Conservation (phyloP, 441 rosid species). For the Populus hybrid region DNA sequence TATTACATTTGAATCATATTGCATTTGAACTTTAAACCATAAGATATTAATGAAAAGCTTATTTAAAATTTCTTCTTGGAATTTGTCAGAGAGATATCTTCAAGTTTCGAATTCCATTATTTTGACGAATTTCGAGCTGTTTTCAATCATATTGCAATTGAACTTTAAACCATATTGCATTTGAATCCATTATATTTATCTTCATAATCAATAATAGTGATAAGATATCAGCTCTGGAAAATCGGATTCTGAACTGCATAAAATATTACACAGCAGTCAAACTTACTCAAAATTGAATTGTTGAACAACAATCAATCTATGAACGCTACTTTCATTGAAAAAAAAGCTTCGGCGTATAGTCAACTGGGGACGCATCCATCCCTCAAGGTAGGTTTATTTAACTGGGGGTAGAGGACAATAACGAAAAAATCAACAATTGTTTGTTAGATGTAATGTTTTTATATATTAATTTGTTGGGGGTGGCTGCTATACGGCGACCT, state of each 20-base stretch:
- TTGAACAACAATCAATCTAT: background rate
- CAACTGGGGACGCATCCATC: background rate
- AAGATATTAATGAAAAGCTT: no score
- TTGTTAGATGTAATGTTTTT: no score
- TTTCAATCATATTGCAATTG: no score
- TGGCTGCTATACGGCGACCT: no score
- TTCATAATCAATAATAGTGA: background rate
- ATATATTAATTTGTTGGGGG: no score
- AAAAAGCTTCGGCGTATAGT: background rate
- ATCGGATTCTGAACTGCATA: background rate
- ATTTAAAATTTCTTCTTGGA: no score
- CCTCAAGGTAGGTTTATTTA: background rate
- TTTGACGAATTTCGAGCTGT: no score
- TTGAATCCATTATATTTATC: background rate
- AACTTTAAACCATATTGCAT: background rate
- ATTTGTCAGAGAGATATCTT: no score
- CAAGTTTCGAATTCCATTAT: no score
- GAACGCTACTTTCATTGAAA: background rate
- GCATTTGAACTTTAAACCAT: no score
- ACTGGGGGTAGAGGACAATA: background rate
- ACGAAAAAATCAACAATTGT: background rate
- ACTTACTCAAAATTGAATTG: no score
- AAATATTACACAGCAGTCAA: background rate
- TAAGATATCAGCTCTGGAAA: background rate
- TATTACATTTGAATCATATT: no score